Percentiles rank a stretch among this genome's conserved stretches.
These are phyloP conservation scores for Ceriops tagal DNA, from an alignment of 345 rosid genomes.

Conservation along the genomic window DNA sequence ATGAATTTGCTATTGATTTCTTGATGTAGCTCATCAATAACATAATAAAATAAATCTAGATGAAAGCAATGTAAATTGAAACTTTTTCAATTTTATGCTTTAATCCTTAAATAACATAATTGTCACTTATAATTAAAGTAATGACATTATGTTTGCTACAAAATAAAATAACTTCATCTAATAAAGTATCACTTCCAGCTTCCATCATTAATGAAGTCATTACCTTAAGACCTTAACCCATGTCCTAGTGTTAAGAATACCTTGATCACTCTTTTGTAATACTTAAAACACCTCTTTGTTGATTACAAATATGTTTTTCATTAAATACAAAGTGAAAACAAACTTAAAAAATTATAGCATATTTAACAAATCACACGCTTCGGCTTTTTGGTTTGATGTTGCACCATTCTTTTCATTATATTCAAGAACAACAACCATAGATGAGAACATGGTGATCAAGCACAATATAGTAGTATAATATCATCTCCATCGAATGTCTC, in stretches of 20 bases:
- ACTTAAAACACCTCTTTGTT: background rate
- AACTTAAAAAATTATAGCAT: no score
- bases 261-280: background rate
- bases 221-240: background rate
- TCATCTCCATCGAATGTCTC: background rate
- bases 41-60: no score
- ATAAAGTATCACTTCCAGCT: background rate
- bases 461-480: background rate
- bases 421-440: background rate
- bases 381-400: background rate
- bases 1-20: no score
- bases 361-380: background rate
- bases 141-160: background rate
- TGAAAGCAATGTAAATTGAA: no score
- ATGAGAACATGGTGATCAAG: background rate
- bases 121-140: background rate
- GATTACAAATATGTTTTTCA: no score
- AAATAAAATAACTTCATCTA: background rate
- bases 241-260: background rate
- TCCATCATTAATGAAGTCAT: background rate
- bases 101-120: no score
- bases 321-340: no score
- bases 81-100: no score
- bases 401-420: background rate
- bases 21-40: no score